Evolutionary conservation across 192 early-diverging fungal species (phyloP), one percentile per base, ranked within the genome.

Genomic region (Entomortierella lignicola): DNA sequence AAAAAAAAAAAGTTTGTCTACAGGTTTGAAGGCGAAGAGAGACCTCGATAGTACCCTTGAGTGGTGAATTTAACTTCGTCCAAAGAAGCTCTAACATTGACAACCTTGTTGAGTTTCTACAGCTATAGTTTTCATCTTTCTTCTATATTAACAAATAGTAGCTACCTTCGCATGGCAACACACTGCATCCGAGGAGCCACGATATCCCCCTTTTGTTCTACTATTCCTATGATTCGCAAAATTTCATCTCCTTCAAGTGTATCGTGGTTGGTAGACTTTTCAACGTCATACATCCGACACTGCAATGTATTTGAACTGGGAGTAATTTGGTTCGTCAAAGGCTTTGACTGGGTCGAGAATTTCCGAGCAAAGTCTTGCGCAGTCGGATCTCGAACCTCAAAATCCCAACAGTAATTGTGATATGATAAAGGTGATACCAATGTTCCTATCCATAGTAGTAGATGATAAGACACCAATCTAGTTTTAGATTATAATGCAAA

Each of bases 201-300:
- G 27, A 2, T 10, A 30, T 55, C 30, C 29, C 32, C 31, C 17
- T 31, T 12, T 30, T 54, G 51, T 26, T 52, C 20, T 34, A 54
- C 34, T 4, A 69, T 50, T 2, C 62, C 63, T 6, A 73, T 44
- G 27, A 54, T 21, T 26, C 57, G 56, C 32, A 73, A 0, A 30
- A 73, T 42, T 32, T 55, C 63, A 0, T 58, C 71, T 5, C 25
- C 39, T 29, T 60, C 71, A 13, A 73, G 30, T 8, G 47, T n/a
- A 23, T 66, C 37, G 13, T 53, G 43, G 27, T 73, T 21, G 25
- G 66, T 2, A 12, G 71, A 59, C 20, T 27, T 44, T 17, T 59
- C 56, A 21, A 55, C 27, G 30, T 66, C 62, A 23, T 54, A 73
- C 57, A 73, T 58, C 5, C 56, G 57, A 60, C 63, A 73, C 8